Evolutionary conservation across 768 basidiomycete genomes (phyloP).

Genomic region (Kwoniella newhampshirensis): DNA sequence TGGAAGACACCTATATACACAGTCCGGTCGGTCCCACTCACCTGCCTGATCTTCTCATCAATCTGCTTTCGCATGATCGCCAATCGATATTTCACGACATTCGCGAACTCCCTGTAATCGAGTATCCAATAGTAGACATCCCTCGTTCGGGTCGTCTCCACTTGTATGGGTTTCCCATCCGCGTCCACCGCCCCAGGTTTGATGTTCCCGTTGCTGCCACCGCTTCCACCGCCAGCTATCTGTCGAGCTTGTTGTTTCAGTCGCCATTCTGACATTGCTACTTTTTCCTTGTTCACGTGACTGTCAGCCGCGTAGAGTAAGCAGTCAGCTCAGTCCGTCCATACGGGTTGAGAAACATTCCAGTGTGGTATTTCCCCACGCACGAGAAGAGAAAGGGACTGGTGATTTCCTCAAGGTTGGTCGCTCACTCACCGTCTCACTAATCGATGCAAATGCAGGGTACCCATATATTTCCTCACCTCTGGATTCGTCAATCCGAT

Average conservation of each 20-base stretch:
- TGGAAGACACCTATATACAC: too few relatives aligned
- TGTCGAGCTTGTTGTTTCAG: constrained; percentile 12
- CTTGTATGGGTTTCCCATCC: constrained; percentile 10
- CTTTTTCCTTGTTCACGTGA: constrained; percentile 46
- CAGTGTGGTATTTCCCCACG: too few relatives aligned
- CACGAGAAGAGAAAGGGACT: too few relatives aligned
- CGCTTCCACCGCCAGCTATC: not conserved
- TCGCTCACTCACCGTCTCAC: constrained; percentile 46
- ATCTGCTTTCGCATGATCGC: constrained; percentile 88
- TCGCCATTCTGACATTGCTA: constrained; percentile 37
- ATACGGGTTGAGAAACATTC: too few relatives aligned
- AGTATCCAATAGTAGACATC: constrained; percentile 94
- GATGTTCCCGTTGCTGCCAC: not conserved
- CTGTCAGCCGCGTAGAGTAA: constrained; percentile 15
- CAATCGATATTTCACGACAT: constrained; percentile 96
- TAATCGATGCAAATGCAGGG: constrained; percentile 45
- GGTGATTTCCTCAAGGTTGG: too few relatives aligned
- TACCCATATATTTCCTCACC: constrained; percentile 48
- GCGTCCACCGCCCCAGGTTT: constrained; percentile 17
- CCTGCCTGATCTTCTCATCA: constrained; percentile 84
- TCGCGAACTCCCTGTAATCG: constrained; percentile 90
- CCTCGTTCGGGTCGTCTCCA: constrained; percentile 61
- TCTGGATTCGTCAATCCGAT: constrained; percentile 37
- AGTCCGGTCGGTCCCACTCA: constrained; percentile 53
- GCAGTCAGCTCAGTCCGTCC: not conserved